Evolutionary conservation across 148 eudicot species (phyloP), one percentile per base, ranked within the genome.

Genomic region (Suaeda aralocaspica): DNA sequence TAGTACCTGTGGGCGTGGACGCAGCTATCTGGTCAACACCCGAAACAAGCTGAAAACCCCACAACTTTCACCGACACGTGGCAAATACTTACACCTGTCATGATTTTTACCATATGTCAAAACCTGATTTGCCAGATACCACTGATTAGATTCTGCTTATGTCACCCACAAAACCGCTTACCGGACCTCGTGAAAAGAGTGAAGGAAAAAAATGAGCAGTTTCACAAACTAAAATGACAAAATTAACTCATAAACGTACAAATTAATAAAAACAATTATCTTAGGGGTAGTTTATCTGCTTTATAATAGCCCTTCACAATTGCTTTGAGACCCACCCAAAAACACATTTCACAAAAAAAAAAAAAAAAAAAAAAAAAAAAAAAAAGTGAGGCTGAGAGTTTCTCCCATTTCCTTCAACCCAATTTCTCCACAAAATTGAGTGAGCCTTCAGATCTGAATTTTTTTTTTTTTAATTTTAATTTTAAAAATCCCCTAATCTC

Each of bases 301-400:
- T 80, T 80, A 80, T 75, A 80, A 80, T 6, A 15, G 8, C 45
- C 73, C 56, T 15, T 48, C 57, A 31, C 45, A 64, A 31, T 9
- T 41, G 46, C 21, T 64, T 5, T 18, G 25, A 62, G 46, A 66
- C 33, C 74, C 70, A 64, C 66, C 77, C 70, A 80, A 66, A 66
- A 49, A 42, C 59, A 39, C n/a, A n/a, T n/a, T n/a, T n/a, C n/a
- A n/a, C n/a, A n/a, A n/a, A n/a, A n/a, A n/a, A n/a, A n/a, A n/a
- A n/a, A n/a, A n/a, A n/a, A n/a, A n/a, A n/a, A n/a, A n/a, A n/a
- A n/a, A 36, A 41, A 36, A 56, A 45, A 50, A 50, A 51, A 68
- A 67, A 74, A 71, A 76, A 76, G 82, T 78, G 70, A 78, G 82
- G 82, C 59, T 48, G 82, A 80, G 82, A 56, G 82, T 72, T 63